A percentile compares a stretch with the other conserved stretches of the same genome.
phyloP scores from a whole-genome alignment of 2,329 filamentous ascomycete species.

The Fusarium sp. region DNA sequence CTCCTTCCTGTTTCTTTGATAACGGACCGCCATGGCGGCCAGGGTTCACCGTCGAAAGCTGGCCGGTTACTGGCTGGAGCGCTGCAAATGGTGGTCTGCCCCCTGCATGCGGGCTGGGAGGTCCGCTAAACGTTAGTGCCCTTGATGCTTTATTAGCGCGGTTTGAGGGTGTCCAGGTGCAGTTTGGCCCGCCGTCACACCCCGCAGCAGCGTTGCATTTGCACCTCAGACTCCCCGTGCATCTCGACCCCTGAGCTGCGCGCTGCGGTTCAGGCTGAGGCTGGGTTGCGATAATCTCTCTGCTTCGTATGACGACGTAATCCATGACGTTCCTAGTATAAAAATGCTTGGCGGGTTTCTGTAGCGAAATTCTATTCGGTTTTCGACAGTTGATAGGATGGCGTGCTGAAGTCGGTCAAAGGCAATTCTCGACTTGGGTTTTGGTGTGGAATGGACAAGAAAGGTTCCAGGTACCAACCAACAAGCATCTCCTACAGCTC shows the following conservation, averaged over 20 bases:
- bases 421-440: constrained; percentile 6
- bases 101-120: constrained; percentile 41
- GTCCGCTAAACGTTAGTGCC: constrained; percentile 41
- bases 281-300: constrained; percentile 20
- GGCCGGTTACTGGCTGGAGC: constrained; percentile 19
- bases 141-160: constrained; percentile 27
- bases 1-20: constrained; percentile 37
- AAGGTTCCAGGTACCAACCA: constrained; percentile 2
- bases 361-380: background rate
- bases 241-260: constrained; percentile 24
- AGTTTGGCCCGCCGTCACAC: constrained; percentile 22
- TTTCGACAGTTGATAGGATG: background rate
- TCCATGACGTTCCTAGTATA: constrained; percentile 5
- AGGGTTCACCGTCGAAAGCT: constrained; percentile 12
- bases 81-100: constrained; percentile 25
- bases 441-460: constrained; percentile 20
- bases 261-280: background rate
- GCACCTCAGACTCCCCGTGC: background rate
- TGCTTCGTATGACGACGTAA: constrained; percentile 10
- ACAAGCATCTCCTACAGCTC: background rate
- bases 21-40: constrained; percentile 18
- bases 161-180: background rate
- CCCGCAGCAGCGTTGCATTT: constrained; percentile 37
- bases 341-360: background rate
- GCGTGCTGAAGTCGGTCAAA: background rate